A percentile compares a stretch with the other conserved stretches of the same genome.
Conservation (phyloP, 2,329 filamentous ascomycete genomes). For the Sporothrix globosa region DNA sequence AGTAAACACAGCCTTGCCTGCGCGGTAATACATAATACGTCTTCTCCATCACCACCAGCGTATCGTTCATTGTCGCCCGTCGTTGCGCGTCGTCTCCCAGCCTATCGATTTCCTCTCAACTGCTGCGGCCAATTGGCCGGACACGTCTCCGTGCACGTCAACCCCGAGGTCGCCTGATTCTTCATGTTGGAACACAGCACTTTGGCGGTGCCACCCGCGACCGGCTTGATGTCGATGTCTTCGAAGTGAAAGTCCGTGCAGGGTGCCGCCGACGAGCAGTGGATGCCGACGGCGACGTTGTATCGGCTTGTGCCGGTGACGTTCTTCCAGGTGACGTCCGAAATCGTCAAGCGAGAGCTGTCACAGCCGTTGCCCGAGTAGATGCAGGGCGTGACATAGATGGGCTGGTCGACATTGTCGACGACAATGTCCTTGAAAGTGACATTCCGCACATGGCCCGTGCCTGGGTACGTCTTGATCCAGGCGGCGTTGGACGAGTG, state of each 20-base stretch:
- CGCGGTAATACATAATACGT: neutral
- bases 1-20: slow-evolving; percentile 16
- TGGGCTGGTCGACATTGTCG: slow-evolving; percentile 52
- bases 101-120: slow-evolving; percentile 41
- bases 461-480: slow-evolving; percentile 50
- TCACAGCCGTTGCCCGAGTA: slow-evolving; percentile 49
- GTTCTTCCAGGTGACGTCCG: slow-evolving; percentile 54
- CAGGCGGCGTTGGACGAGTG: slow-evolving; percentile 49
- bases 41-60: neutral
- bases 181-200: slow-evolving; percentile 50
- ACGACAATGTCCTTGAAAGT: slow-evolving; percentile 49
- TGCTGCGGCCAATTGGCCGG: slow-evolving; percentile 47
- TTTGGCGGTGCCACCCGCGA: slow-evolving; percentile 48
- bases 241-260: slow-evolving; percentile 52
- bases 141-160: slow-evolving; percentile 46
- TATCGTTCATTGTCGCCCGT: neutral
- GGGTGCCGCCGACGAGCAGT: slow-evolving; percentile 49
- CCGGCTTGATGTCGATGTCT: slow-evolving; percentile 51
- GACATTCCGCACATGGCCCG: slow-evolving; percentile 49
- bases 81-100: slow-evolving; percentile 31
- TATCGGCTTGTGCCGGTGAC: slow-evolving; percentile 54
- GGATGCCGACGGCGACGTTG: slow-evolving; percentile 53
- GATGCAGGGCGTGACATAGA: slow-evolving; percentile 54
- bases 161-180: slow-evolving; percentile 43
- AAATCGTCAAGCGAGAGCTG: slow-evolving; percentile 48